phyloP scores from a whole-genome alignment of 177 flowering plant species.

The Telopea speciosissima region DNA sequence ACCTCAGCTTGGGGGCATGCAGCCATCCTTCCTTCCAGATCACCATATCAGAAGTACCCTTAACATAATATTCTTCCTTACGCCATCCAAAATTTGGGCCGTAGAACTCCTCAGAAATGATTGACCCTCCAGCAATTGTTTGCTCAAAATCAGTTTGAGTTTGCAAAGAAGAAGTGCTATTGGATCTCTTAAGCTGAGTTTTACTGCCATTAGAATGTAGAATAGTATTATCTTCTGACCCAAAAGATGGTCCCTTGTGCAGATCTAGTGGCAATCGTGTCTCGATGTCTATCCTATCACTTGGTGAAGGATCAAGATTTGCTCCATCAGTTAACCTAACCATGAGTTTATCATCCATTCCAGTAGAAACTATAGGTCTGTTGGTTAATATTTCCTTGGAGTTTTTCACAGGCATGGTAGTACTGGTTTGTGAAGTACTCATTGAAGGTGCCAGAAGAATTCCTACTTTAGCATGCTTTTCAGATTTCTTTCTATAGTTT shows the following conservation, averaged over 20 bases:
- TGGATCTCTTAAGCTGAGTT: conserved; percentile 58
- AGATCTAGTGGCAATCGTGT: conserved; percentile 17
- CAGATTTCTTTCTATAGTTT: conserved; percentile 57
- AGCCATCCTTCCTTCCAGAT: conserved; percentile 32
- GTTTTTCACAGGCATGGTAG: conserved; percentile 14
- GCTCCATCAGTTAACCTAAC: conserved; percentile 18
- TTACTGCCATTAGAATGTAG: conserved; percentile 30
- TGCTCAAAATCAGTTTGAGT: conserved; percentile 20
- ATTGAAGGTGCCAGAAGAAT: conserved; percentile 18
- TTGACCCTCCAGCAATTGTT: conserved; percentile 27
- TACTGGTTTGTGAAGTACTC: conserved; percentile 26
- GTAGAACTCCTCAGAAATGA: conserved; percentile 53
- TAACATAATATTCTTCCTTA: conserved; percentile 21
- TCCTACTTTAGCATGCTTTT: conserved; percentile 29
- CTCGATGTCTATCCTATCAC: conserved; percentile 13
- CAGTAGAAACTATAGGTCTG: conserved; percentile 20
- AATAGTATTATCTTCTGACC: conserved; percentile 13
- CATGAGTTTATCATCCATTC: conserved; percentile 27
- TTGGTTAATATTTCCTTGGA: conserved; percentile 23
- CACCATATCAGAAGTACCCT: conserved; percentile 35
- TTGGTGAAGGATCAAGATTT: conserved; percentile 16
- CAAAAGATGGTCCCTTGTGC: conserved; percentile 22
- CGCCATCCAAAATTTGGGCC: conserved; percentile 32
- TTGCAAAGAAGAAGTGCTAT: conserved; percentile 66
- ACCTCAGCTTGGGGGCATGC: conserved; percentile 59